These are phyloP conservation scores for Aspergillus sp. DNA, from an alignment of 2,329 filamentous ascomycete genomes.

Conservation along the genomic window DNA sequence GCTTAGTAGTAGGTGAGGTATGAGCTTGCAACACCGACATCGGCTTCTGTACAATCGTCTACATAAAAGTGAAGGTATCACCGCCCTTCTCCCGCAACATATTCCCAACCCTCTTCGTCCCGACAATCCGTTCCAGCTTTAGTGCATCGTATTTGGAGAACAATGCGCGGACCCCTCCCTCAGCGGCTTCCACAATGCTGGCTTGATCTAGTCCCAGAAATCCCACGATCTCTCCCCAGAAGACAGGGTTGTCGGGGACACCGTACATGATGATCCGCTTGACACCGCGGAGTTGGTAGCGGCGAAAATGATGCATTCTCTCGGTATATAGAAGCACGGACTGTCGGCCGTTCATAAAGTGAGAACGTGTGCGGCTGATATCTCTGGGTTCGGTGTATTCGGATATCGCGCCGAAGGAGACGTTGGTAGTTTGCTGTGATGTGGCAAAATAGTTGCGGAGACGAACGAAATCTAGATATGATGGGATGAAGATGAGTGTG, in stretches of 20 bases:
- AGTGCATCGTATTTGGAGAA: constrained; percentile 90
- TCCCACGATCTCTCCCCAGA: constrained; percentile 46
- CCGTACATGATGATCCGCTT: constrained; percentile 85
- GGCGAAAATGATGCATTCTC: constrained; percentile 92
- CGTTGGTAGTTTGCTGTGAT: constrained; percentile 54
- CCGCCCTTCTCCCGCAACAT: constrained; percentile 79
- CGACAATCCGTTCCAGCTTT: constrained; percentile 85
- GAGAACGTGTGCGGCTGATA: constrained; percentile 77
- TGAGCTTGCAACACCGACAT: neutral
- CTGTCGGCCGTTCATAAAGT: constrained; percentile 82
- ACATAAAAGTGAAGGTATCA: constrained; percentile 96
- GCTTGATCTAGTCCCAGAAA: constrained; percentile 41
- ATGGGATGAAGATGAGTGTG: constrained; percentile 84
- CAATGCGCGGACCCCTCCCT: constrained; percentile 57
- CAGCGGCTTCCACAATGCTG: constrained; percentile 57
- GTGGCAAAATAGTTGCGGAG: constrained; percentile 89
- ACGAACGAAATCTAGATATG: constrained; percentile 92
- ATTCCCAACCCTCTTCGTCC: constrained; percentile 73
- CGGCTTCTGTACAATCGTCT: constrained; percentile 25
- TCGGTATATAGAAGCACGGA: constrained; percentile 87
- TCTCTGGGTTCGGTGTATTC: constrained; percentile 83
- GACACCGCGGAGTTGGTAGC: constrained; percentile 80
- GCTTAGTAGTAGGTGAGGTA: neutral
- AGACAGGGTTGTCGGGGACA: constrained; percentile 77
- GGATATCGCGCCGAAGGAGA: constrained; percentile 78